Evolutionary conservation across 768 basidiomycete genomes (phyloP), one percentile per base, ranked within the genome.

Genomic region (Auricularia heimuer): DNA sequence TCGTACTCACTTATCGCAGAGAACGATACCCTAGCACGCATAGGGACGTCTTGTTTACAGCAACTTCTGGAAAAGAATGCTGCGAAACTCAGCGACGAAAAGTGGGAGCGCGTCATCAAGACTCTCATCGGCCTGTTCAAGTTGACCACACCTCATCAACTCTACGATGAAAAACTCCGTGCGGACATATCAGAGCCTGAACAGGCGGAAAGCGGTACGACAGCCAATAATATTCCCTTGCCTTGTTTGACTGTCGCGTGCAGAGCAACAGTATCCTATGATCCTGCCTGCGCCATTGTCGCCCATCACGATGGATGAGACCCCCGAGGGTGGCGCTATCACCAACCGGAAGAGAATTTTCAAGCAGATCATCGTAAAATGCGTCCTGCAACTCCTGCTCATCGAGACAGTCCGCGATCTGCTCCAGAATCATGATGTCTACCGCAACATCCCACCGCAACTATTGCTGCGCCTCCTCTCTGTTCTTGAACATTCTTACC

Each of bases 331-430:
- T 83, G 69, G 58, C n/a, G 83, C 86, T 4, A 75, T 85, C 54
- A 79, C 77, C 62, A 89, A 90, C 68, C 87, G 94, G 63, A 86
- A 92, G 56, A 84, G 87, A 54, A 85, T 92, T 64, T 99, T 99
- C 85, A 91, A 94, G 73, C 97, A 98, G 75, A 98, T 99, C 76
- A 98, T 99, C 67, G 94, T 98, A 69, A 98, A 98, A 89, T 99
- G 97, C 74, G 97, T 99, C 24, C 83, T 99, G 36, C 97, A 99
- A 71, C 78, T 99, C 24, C 81, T 98, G 63, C 82, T 99, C 44
- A 98, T 99, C 68, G 97, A 99, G 77, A 98, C 92, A 6, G 96
- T 95, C 2, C 94, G 94, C 71, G 97, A 98, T 69, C 80, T 99
- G 29, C 82, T 99, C 37, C 90, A 94, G 66, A 98, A 96, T 71